A percentile compares a stretch with the other conserved stretches of the same genome.
Evolutionary conservation across 2,329 filamentous ascomycete species (phyloP).

Genomic region (Fusarium newnesense): DNA sequence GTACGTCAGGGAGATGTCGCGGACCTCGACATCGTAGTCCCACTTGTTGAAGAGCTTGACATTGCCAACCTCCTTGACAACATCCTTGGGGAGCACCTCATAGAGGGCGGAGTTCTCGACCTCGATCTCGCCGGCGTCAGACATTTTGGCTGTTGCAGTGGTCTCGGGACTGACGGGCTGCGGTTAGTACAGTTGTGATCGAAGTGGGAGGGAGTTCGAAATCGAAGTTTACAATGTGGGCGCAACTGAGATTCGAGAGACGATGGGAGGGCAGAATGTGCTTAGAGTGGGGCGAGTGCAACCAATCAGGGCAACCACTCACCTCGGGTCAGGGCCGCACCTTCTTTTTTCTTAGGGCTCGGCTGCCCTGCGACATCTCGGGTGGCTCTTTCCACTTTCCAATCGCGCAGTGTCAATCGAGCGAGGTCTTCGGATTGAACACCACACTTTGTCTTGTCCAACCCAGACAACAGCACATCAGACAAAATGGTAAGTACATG

Average conservation of each 20-base stretch:
- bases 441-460: slow-evolving; percentile 49
- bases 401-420: slow-evolving; percentile 10
- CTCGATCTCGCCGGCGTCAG: slow-evolving; percentile 94
- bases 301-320: neutral
- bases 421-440: slow-evolving; percentile 32
- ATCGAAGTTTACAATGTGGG: slow-evolving; percentile 37
- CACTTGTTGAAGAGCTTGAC: slow-evolving; percentile 99
- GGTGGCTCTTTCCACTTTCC: slow-evolving; percentile 20
- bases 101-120: slow-evolving; percentile 81
- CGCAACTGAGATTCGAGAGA: slow-evolving; percentile 14
- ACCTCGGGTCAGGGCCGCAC: slow-evolving; percentile 11
- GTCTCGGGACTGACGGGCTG: slow-evolving; percentile 47
- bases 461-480: slow-evolving; percentile 54
- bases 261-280: slow-evolving; percentile 10
- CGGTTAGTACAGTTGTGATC: slow-evolving; percentile 50
- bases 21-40: slow-evolving; percentile 98
- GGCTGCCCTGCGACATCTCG: slow-evolving; percentile 49
- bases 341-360: slow-evolving; percentile 24
- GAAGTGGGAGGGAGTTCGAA: slow-evolving; percentile 47
- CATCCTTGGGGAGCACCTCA: slow-evolving; percentile 91
- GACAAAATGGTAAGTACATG: slow-evolving; percentile 56
- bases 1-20: slow-evolving; percentile 99
- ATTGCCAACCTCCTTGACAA: slow-evolving; percentile 87
- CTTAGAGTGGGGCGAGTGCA: neutral
- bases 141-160: slow-evolving; percentile 74